A percentile compares a stretch with the other conserved stretches of the same genome.
These are phyloP conservation scores for Thalassiosira ordinaria DNA, from an alignment of 352 stramenopile species.

Conservation along the genomic window DNA sequence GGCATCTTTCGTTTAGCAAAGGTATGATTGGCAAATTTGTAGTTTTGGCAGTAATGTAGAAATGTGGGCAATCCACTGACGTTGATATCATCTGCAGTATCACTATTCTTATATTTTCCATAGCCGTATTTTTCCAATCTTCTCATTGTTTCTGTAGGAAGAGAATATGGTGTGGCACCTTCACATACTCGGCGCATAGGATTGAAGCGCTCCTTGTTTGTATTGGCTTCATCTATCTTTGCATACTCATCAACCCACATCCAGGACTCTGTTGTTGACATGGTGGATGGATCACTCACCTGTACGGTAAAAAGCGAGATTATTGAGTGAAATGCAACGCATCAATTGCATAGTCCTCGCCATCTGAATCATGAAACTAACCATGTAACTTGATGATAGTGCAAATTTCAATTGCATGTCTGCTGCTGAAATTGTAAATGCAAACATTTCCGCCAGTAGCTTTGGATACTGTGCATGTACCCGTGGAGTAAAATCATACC, in stretches of 20 bases:
- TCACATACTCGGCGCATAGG: constrained; percentile 37
- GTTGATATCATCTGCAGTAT: not conserved
- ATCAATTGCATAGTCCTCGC: too few relatives aligned
- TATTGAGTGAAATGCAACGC: too few relatives aligned
- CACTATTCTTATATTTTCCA: constrained; percentile 25
- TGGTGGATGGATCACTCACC: constrained; percentile 42
- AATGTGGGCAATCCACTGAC: constrained; percentile 51
- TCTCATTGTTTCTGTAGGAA: constrained; percentile 44
- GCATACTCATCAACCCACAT: constrained; percentile 62
- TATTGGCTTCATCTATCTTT: not conserved
- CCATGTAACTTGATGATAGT: constrained; percentile 53
- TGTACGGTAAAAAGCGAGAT: not conserved
- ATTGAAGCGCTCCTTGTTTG: not conserved
- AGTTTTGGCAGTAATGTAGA: constrained; percentile 70
- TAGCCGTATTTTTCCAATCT: constrained; percentile 48
- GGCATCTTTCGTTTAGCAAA: constrained; percentile 65
- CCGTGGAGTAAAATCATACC: constrained; percentile 49
- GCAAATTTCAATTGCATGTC: constrained; percentile 56
- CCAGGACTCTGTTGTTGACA: constrained; percentile 56
- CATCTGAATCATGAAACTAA: too few relatives aligned
- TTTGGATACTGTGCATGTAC: constrained; percentile 66
- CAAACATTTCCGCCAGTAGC: constrained; percentile 75
- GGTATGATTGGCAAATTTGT: constrained; percentile 56
- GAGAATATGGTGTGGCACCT: constrained; percentile 29
- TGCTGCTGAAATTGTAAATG: constrained; percentile 69